Conservation (phyloP, 768 basidiomycete genomes). For the Collybia sordida region DNA sequence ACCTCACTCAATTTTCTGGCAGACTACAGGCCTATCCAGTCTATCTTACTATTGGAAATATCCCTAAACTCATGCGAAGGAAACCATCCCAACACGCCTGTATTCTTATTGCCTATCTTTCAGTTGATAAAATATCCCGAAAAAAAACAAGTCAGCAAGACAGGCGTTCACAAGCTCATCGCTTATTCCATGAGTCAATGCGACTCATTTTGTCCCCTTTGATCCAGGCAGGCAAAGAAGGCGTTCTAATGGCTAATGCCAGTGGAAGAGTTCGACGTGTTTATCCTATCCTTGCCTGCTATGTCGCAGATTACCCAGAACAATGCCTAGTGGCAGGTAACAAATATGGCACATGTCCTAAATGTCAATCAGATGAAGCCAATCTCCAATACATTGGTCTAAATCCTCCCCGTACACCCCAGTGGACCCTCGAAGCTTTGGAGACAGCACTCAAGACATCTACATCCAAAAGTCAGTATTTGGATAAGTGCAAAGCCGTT, state of each 20-base stretch:
- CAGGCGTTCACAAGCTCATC: slow-evolving; percentile 19
- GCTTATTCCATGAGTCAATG: slow-evolving; percentile 39
- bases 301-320: slow-evolving; percentile 29
- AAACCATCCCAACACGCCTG: not conserved
- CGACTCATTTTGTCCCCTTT: slow-evolving; percentile 26
- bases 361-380: slow-evolving; percentile 15
- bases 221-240: slow-evolving; percentile 14
- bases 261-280: slow-evolving; percentile 29
- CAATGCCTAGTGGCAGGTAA: slow-evolving; percentile 34
- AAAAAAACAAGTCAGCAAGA: slow-evolving; percentile 21
- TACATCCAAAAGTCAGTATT: slow-evolving; percentile 9
- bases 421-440: slow-evolving; percentile 9
- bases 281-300: slow-evolving; percentile 34
- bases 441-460: slow-evolving; percentile 22
- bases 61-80: no score
- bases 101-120: slow-evolving; percentile 1
- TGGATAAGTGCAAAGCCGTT: slow-evolving; percentile 1
- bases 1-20: no score
- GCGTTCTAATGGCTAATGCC: slow-evolving; percentile 22
- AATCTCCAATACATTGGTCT: slow-evolving; percentile 15
- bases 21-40: no score
- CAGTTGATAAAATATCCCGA: slow-evolving; percentile 15
- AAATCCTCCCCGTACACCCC: not conserved
- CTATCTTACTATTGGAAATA: no score
- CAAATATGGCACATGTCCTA: slow-evolving; percentile 25